A percentile compares a stretch with the other conserved stretches of the same genome.
Evolutionary conservation across 306 rosid species (phyloP).

Genomic region (Quillaja saponaria): DNA sequence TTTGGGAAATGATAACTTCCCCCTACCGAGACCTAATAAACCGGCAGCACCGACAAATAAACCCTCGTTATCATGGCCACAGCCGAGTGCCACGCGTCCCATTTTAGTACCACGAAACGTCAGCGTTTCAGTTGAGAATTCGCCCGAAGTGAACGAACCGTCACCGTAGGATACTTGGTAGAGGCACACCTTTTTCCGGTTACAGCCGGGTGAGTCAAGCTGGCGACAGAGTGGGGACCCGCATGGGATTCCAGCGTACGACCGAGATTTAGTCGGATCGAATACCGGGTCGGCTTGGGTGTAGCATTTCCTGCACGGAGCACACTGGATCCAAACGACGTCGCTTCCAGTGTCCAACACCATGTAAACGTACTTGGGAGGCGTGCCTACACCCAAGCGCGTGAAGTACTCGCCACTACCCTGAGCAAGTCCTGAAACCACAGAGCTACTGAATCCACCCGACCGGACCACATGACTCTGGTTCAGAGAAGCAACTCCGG

Average conservation of each 20-base stretch:
- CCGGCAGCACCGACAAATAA: conserved; percentile 94
- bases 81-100: conserved; percentile 69
- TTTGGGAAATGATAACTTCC: conserved; percentile 67
- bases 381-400: conserved; percentile 83
- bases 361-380: conserved; percentile 73
- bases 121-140: conserved; percentile 84
- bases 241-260: conserved; percentile 60
- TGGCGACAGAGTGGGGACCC: conserved; percentile 64
- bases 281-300: conserved; percentile 75
- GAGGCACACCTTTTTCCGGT: conserved; percentile 47
- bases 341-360: conserved; percentile 93
- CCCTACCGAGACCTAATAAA: conserved; percentile 81
- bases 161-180: conserved; percentile 94
- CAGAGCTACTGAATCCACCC: conserved; percentile 74
- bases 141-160: conserved; percentile 78
- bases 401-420: conserved; percentile 99
- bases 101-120: conserved; percentile 70
- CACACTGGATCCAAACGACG: conserved; percentile 88
- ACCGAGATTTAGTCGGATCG: conserved; percentile 60
- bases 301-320: conserved; percentile 82
- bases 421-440: conserved; percentile 74
- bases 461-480: neutral
- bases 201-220: conserved; percentile 68
- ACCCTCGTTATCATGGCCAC: conserved; percentile 90
- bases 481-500: conserved; percentile 15